Percentiles rank a stretch among this genome's conserved stretches.
Conservation (phyloP, 345 rosid genomes). For the Moricandia moricandioides region DNA sequence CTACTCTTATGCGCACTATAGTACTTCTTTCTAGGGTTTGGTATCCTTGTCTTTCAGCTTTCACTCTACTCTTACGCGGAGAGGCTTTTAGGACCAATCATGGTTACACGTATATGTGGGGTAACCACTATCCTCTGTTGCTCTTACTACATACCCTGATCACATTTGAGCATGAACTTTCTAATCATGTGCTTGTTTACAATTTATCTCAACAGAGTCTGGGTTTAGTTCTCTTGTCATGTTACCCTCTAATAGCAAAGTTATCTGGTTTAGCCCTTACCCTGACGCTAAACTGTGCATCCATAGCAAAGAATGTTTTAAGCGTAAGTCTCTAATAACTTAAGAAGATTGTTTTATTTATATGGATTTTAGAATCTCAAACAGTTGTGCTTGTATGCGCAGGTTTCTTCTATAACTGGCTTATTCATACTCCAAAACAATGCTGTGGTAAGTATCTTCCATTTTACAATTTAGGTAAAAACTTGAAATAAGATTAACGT, state of each 20-base stretch:
- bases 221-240: constrained; percentile 52
- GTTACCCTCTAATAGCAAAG: constrained; percentile 64
- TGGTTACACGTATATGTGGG: constrained; percentile 56
- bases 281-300: constrained; percentile 57
- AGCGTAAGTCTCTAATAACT: constrained; percentile 48
- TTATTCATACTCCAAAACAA: constrained; percentile 60
- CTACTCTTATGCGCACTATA: constrained; percentile 42
- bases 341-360: background rate
- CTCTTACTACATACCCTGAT: background rate
- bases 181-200: constrained; percentile 19
- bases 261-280: constrained; percentile 62
- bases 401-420: constrained; percentile 55
- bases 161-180: background rate
- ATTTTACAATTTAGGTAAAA: background rate
- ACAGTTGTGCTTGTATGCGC: background rate
- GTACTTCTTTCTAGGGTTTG: constrained; percentile 47
- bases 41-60: constrained; percentile 77
- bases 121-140: constrained; percentile 37
- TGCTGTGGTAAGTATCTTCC: constrained; percentile 48
- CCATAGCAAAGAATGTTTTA: constrained; percentile 57
- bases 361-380: background rate
- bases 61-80: constrained; percentile 56
- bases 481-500: background rate
- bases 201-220: constrained; percentile 45
- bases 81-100: constrained; percentile 63